A percentile compares a stretch with the other conserved stretches of the same genome.
These are phyloP conservation scores for Miamiensis avidus DNA, from an alignment of 169 alveolate genomes.

Conservation along the genomic window DNA sequence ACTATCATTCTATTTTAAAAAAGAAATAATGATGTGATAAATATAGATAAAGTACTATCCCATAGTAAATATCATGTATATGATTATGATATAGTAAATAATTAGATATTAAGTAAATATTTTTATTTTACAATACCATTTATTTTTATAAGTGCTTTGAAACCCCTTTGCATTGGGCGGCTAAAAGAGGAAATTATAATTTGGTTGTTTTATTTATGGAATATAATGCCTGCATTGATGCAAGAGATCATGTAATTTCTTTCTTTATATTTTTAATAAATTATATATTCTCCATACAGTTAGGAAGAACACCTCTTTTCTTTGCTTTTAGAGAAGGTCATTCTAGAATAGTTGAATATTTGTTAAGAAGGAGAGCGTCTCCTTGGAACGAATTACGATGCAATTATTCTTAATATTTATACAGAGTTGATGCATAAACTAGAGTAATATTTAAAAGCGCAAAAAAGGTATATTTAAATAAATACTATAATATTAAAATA, in stretches of 20 bases:
- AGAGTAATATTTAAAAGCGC: too few relatives aligned
- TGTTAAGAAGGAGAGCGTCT: background rate
- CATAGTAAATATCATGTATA: constrained; percentile 24
- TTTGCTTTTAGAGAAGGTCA: background rate
- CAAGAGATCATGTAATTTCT: constrained; percentile 28
- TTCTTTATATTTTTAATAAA: too few relatives aligned
- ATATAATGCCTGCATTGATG: constrained; percentile 47
- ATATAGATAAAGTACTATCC: constrained; percentile 27
- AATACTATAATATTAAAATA: too few relatives aligned
- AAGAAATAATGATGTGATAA: background rate
- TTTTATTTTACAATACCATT: too few relatives aligned
- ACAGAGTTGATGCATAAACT: too few relatives aligned
- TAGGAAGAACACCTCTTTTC: background rate
- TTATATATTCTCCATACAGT: background rate
- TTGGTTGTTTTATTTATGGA: constrained; percentile 37
- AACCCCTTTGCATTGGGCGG: constrained; percentile 66
- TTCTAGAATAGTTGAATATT: background rate
- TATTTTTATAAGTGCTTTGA: background rate
- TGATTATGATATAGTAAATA: constrained; percentile 40
- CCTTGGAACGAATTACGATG: too few relatives aligned
- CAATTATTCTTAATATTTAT: too few relatives aligned
- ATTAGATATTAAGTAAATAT: background rate
- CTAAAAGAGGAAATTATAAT: constrained; percentile 41
- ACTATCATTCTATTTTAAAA: too few relatives aligned
- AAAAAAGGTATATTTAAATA: too few relatives aligned